phyloP scores from a whole-genome alignment of 805 yeast species.

The Priceomyces medius region DNA sequence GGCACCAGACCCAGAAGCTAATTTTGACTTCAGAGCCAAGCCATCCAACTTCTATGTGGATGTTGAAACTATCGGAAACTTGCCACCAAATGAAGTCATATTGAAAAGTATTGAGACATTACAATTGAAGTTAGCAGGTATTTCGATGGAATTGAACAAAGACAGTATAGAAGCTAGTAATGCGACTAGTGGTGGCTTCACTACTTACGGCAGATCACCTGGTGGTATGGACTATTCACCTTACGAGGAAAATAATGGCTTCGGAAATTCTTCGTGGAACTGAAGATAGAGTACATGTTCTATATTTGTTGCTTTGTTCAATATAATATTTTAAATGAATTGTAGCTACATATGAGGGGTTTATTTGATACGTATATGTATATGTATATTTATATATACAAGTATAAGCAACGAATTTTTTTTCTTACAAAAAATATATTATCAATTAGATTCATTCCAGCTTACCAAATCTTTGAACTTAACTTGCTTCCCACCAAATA shows the following conservation, averaged over 20 bases:
- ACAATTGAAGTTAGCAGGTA: conserved; percentile 87
- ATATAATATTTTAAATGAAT: too few relatives aligned
- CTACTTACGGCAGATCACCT: conserved; percentile 46
- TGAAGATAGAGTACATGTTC: conserved; percentile 5
- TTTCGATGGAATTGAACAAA: conserved; percentile 64
- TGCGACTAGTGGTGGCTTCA: conserved; percentile 46
- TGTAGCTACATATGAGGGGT: too few relatives aligned
- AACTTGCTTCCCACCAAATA: conserved; percentile 87
- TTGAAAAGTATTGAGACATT: conserved; percentile 78
- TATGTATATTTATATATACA: too few relatives aligned
- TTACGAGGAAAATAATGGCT: conserved; percentile 35
- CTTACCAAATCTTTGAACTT: conserved; percentile 68
- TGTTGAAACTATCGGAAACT: conserved; percentile 88
- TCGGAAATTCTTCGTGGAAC: conserved; percentile 36
- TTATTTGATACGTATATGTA: too few relatives aligned
- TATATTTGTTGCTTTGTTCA: neutral
- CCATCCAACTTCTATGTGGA: conserved; percentile 83
- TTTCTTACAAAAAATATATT: too few relatives aligned
- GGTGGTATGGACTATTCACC: conserved; percentile 32
- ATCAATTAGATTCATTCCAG: conserved; percentile 56
- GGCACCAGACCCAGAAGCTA: conserved; percentile 83
- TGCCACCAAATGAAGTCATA: conserved; percentile 87
- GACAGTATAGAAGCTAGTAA: conserved; percentile 40
- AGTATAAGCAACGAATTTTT: too few relatives aligned
- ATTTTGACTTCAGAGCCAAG: conserved; percentile 78